Percentiles rank a stretch among this genome's conserved stretches.
These are phyloP conservation scores for Trichophyton mentagrophytes DNA, from an alignment of 2,329 filamentous ascomycete genomes.

Conservation along the genomic window DNA sequence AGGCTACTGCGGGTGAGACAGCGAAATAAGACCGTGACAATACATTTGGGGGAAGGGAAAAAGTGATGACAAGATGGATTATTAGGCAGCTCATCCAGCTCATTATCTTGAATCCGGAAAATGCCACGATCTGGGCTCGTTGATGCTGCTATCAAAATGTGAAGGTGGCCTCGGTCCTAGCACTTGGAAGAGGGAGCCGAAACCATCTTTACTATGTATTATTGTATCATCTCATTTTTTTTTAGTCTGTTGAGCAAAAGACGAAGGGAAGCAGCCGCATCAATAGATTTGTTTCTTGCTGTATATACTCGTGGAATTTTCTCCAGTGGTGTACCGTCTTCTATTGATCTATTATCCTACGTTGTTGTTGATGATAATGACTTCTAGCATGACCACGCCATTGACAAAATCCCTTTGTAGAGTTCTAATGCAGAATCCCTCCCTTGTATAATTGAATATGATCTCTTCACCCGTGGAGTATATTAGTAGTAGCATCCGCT, in stretches of 20 bases:
- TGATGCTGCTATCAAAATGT: constrained; percentile 8
- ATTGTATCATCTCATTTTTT: constrained; percentile 30
- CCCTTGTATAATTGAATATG: background rate
- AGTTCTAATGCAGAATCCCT: background rate
- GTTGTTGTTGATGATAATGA: background rate
- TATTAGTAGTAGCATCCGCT: background rate
- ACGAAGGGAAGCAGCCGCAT: constrained; percentile 19
- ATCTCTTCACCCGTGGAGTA: background rate
- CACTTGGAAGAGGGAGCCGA: constrained; percentile 12
- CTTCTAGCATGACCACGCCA: background rate
- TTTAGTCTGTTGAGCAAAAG: constrained; percentile 18
- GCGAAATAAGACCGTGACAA: background rate
- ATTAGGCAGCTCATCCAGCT: background rate
- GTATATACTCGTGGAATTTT: constrained; percentile 5
- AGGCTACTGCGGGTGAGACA: constrained; percentile 43
- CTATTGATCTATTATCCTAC: background rate
- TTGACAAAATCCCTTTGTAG: background rate
- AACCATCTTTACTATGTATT: constrained; percentile 17
- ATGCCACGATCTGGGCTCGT: constrained; percentile 1
- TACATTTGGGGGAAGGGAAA: background rate
- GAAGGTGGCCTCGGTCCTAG: constrained; percentile 22
- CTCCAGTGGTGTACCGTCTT: background rate
- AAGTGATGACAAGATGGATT: background rate
- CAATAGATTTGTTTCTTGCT: constrained; percentile 29
- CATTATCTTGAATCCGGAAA: background rate